Conservation (phyloP, 805 yeast species). For the Barnettozyma vustinii region DNA sequence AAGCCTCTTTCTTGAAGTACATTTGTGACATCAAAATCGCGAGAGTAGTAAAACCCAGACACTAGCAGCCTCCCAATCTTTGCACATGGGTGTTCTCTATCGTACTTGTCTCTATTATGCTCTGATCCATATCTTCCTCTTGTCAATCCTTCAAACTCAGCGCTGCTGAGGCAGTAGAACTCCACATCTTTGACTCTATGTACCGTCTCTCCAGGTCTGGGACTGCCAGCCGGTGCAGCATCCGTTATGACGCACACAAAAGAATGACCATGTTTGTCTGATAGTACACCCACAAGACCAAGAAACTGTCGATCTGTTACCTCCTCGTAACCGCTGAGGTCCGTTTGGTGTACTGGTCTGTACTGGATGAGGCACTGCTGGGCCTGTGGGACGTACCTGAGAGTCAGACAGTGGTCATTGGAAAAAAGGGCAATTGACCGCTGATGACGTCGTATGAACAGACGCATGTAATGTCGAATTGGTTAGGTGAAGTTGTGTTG, state of each 20-base stretch:
- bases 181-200: slow-evolving; percentile 53
- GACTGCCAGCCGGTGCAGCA: slow-evolving; percentile 51
- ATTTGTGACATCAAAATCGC: slow-evolving; percentile 85
- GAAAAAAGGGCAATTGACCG: slow-evolving; percentile 65
- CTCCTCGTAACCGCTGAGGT: slow-evolving; percentile 38
- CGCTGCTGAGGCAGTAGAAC: slow-evolving; percentile 58
- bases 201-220: slow-evolving; percentile 48
- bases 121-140: slow-evolving; percentile 19
- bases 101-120: slow-evolving; percentile 27
- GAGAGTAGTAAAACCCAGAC: slow-evolving; percentile 86
- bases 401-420: slow-evolving; percentile 51
- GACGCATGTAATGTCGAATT: slow-evolving; percentile 11
- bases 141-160: slow-evolving; percentile 40
- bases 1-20: slow-evolving; percentile 69
- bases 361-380: slow-evolving; percentile 45
- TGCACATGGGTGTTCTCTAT: slow-evolving; percentile 71
- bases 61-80: slow-evolving; percentile 66
- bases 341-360: slow-evolving; percentile 37
- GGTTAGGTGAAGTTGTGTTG: background rate
- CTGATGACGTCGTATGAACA: slow-evolving; percentile 50
- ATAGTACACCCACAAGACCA: slow-evolving; percentile 60
- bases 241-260: slow-evolving; percentile 57
- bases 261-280: slow-evolving; percentile 39
- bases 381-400: slow-evolving; percentile 36
- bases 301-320: slow-evolving; percentile 28